phyloP scores from a whole-genome alignment of 257 asterid species.

The Gentiana dahurica region DNA sequence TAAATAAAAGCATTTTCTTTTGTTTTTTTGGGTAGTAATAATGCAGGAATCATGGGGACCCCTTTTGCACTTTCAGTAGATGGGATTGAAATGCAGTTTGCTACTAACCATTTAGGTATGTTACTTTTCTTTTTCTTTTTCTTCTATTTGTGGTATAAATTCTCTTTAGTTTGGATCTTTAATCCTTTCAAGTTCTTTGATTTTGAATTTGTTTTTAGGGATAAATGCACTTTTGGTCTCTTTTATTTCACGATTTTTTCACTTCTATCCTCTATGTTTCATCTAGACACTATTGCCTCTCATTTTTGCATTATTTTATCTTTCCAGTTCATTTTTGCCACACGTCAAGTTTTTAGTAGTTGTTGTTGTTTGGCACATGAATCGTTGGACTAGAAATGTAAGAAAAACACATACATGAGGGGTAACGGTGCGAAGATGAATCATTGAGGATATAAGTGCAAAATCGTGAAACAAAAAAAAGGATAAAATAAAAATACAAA shows the following conservation, averaged over 20 bases:
- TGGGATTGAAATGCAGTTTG: slow-evolving; percentile 52
- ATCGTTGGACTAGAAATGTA: too few relatives aligned
- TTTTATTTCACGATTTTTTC: too few relatives aligned
- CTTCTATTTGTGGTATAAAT: background rate
- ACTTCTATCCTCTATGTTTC: too few relatives aligned
- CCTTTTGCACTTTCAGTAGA: slow-evolving; percentile 45
- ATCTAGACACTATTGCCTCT: too few relatives aligned
- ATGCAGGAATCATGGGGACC: slow-evolving; percentile 57
- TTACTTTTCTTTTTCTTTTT: background rate
- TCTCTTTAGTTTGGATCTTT: too few relatives aligned
- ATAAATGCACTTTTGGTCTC: background rate
- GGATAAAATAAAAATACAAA: background rate
- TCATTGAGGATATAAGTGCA: background rate
- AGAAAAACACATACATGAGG: too few relatives aligned
- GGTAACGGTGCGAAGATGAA: too few relatives aligned
- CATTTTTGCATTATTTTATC: too few relatives aligned
- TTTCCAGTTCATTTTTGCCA: too few relatives aligned
- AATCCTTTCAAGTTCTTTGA: background rate
- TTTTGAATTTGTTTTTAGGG: too few relatives aligned
- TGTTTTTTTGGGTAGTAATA: slow-evolving; percentile 27
- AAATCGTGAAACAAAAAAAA: background rate
- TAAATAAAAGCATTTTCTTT: background rate
- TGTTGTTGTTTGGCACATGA: too few relatives aligned
- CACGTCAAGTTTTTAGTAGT: background rate
- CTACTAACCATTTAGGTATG: slow-evolving; percentile 57